phyloP scores from a whole-genome alignment of 495 filamentous ascomycete species.

The Aspergillus sclerotiicarbonarius region DNA sequence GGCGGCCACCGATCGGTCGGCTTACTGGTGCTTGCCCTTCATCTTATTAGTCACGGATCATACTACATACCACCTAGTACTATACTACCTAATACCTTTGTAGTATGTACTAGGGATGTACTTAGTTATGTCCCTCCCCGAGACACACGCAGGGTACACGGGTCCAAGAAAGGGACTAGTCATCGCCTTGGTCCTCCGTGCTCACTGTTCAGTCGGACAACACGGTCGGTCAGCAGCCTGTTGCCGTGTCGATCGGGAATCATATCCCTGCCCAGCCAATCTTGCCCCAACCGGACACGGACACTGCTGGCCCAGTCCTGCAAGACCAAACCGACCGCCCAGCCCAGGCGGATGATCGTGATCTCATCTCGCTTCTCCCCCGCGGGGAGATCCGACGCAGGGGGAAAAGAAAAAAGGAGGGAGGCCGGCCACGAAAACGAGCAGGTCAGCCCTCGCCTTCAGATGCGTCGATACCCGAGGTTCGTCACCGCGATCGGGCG shows the following conservation, averaged over 20 bases:
- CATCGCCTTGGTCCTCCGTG: too few species aligned
- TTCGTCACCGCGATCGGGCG: conserved; percentile 11
- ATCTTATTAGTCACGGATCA: too few species aligned
- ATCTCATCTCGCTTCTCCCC: conserved; percentile 14
- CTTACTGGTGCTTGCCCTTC: too few species aligned
- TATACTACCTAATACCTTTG: too few species aligned
- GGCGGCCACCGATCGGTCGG: conserved; percentile 19
- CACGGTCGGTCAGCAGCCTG: conserved; percentile 4
- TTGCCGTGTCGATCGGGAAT: conserved; percentile 23
- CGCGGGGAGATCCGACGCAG: conserved; percentile 24
- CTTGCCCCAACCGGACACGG: conserved; percentile 7
- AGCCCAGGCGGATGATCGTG: conserved; percentile 5
- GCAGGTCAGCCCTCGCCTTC: neutral
- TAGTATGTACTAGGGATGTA: too few species aligned
- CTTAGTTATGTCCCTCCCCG: too few species aligned
- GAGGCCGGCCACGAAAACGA: conserved; percentile 3
- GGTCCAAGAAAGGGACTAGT: neutral
- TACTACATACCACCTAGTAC: too few species aligned
- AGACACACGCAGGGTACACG: neutral
- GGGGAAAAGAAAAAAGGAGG: conserved; percentile 1
- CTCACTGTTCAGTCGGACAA: neutral
- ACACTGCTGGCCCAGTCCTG: neutral
- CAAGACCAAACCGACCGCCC: neutral
- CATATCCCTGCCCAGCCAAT: conserved; percentile 19
- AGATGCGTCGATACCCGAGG: conserved; percentile 16